Evolutionary conservation across 169 alveolate genomes (phyloP).

Genomic region (Eimeria falciformis): DNA sequence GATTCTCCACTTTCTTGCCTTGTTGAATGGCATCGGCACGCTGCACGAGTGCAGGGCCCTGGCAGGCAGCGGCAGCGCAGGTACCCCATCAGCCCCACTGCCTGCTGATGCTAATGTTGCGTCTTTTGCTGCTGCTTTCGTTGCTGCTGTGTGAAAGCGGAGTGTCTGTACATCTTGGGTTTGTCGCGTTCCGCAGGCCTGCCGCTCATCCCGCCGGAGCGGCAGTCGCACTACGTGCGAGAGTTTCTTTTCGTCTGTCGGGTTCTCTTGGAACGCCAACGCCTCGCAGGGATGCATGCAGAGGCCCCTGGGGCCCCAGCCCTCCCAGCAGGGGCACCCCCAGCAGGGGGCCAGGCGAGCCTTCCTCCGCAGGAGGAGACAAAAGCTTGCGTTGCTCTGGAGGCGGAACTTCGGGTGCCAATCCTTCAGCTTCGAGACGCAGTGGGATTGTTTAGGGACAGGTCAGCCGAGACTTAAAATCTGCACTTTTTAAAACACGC

Average conservation of each 20-base stretch:
- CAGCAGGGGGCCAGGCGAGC: neutral
- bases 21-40: conserved; percentile 76
- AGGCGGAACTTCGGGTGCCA: conserved; percentile 65
- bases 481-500: neutral
- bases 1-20: conserved; percentile 76
- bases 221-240: conserved; percentile 62
- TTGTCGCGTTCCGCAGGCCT: conserved; percentile 32
- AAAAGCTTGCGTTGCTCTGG: neutral
- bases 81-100: neutral
- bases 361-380: no score
- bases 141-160: neutral
- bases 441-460: conserved; percentile 39
- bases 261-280: conserved; percentile 63
- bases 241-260: conserved; percentile 68
- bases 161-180: neutral
- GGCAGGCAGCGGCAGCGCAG: neutral
- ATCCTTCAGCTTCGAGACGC: conserved; percentile 25
- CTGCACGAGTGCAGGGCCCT: conserved; percentile 9
- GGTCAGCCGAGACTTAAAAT: conserved; percentile 7
- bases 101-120: conserved; percentile 11
- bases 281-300: neutral
- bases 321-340: neutral
- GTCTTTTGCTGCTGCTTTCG: neutral
- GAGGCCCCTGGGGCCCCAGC: neutral
- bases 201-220: conserved; percentile 38